Percentiles rank a stretch among this genome's conserved stretches.
Evolutionary conservation across 768 basidiomycete species (phyloP).

Genomic region (Calocera cornea): DNA sequence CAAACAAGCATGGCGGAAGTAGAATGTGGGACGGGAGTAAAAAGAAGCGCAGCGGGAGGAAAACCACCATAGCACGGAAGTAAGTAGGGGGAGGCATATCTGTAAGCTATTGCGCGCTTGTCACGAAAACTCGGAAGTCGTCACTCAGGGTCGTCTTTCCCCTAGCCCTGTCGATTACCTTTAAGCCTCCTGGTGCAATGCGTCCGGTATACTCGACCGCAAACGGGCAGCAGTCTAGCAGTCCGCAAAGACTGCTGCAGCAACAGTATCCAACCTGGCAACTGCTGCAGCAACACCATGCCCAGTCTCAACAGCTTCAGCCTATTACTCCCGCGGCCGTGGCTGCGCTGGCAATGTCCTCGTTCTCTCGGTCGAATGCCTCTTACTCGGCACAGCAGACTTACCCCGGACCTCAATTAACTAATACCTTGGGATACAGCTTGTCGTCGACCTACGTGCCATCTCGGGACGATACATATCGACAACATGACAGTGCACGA

Average conservation of each 20-base stretch:
- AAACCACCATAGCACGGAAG: no score
- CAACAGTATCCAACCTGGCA: neutral
- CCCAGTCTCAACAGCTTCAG: neutral
- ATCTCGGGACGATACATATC: neutral
- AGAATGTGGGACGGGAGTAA: no score
- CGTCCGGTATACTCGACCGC: neutral
- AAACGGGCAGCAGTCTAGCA: neutral
- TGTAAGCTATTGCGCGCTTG: no score
- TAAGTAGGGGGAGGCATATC: no score
- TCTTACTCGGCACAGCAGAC: neutral
- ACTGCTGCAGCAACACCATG: neutral
- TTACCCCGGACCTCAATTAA: constrained; percentile 16
- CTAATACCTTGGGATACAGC: constrained; percentile 27
- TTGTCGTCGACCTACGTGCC: constrained; percentile 30
- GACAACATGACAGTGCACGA: neutral
- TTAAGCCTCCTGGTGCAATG: no score
- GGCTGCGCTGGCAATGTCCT: neutral
- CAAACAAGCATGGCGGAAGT: no score
- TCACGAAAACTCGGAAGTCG: no score
- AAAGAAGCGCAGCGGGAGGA: no score
- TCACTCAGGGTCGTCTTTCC: no score
- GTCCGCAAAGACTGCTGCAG: neutral
- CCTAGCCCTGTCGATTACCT: no score
- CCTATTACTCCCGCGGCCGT: neutral
- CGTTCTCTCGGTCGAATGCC: neutral